phyloP scores from a whole-genome alignment of 1,139 yeast species.

The Wickerhamomyces sp. region DNA sequence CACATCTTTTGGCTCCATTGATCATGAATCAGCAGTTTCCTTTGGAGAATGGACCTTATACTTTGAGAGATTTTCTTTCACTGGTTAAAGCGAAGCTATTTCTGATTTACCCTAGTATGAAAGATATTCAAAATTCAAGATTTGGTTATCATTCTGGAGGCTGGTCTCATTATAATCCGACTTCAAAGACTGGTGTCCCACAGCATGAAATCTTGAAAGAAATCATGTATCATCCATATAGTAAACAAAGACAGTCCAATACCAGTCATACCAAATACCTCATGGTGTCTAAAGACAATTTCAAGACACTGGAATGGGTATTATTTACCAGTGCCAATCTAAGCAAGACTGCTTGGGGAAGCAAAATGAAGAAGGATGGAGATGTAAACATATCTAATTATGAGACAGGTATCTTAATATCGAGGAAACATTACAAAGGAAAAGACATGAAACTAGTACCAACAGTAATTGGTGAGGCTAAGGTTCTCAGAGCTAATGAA shows the following conservation, averaged over 20 bases:
- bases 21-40: conserved; percentile 25
- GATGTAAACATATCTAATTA: conserved; percentile 27
- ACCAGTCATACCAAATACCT: conserved; percentile 44
- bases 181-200: conserved; percentile 22
- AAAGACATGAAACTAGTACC: conserved; percentile 23
- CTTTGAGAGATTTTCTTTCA: conserved; percentile 26
- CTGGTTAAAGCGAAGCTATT: conserved; percentile 37
- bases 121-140: conserved; percentile 41
- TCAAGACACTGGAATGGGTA: conserved; percentile 52
- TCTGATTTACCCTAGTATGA: conserved; percentile 42
- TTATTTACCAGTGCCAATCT: conserved; percentile 63
- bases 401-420: conserved; percentile 55
- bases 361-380: conserved; percentile 7
- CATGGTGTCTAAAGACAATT: conserved; percentile 43
- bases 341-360: conserved; percentile 70
- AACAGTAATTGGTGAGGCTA: conserved; percentile 34
- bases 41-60: conserved; percentile 30
- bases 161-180: conserved; percentile 48
- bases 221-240: conserved; percentile 23
- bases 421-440: conserved; percentile 22
- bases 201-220: conserved; percentile 5
- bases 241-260: conserved; percentile 28
- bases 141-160: conserved; percentile 47
- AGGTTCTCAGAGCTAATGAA: conserved; percentile 10
- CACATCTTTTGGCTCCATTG: conserved; percentile 51